Conservation (phyloP, 2,329 filamentous ascomycete genomes). For the Gaeumannomyces tritici region DNA sequence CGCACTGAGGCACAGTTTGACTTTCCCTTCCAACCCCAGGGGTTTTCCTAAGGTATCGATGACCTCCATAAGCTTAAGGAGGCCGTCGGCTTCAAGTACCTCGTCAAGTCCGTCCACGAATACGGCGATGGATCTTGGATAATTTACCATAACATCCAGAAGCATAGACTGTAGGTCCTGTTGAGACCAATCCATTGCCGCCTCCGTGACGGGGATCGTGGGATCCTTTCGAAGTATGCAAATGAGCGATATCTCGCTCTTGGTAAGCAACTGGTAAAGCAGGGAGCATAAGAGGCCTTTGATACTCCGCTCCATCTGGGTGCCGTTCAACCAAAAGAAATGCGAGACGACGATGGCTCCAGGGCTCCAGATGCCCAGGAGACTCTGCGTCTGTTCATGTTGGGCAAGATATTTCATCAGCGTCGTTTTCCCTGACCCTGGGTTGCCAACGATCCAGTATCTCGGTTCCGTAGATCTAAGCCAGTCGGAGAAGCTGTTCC, state of each 20-base stretch:
- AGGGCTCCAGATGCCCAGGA: slow-evolving; percentile 12
- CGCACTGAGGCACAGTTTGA: background rate
- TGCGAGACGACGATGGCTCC: slow-evolving; percentile 9
- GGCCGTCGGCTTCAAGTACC: background rate
- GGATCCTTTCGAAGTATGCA: background rate
- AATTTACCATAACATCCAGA: background rate
- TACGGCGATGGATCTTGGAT: slow-evolving; percentile 1
- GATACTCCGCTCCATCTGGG: slow-evolving; percentile 13
- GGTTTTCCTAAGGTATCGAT: background rate
- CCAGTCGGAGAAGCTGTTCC: background rate
- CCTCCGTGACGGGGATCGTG: background rate
- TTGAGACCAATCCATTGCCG: slow-evolving; percentile 8
- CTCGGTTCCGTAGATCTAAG: background rate
- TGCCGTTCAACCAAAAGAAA: slow-evolving; percentile 22
- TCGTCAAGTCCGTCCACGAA: slow-evolving; percentile 8
- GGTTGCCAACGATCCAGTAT: slow-evolving; percentile 22
- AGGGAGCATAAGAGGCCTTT: slow-evolving; percentile 16
- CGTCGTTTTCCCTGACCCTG: slow-evolving; percentile 21
- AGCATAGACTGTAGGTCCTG: background rate
- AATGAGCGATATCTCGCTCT: background rate
- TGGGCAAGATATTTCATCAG: slow-evolving; percentile 18
- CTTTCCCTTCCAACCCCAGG: background rate
- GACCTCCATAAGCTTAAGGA: background rate
- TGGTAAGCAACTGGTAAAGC: slow-evolving; percentile 11
- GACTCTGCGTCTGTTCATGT: background rate